phyloP scores from a whole-genome alignment of 2,329 filamentous ascomycete species.

The Fusarium lateritium region DNA sequence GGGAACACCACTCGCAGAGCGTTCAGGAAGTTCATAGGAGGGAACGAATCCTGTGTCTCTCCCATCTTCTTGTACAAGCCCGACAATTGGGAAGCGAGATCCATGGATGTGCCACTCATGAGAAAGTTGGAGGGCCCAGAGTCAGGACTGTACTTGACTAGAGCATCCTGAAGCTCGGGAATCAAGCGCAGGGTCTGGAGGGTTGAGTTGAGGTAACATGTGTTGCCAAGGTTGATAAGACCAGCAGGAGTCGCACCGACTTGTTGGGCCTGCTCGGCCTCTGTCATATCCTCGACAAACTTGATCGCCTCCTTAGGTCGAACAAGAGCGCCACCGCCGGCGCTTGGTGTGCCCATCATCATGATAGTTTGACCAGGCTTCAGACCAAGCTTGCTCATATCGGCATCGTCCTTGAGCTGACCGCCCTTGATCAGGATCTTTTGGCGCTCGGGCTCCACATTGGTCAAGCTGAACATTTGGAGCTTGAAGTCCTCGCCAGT shows the following conservation, averaged over 20 bases:
- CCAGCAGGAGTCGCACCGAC: constrained; percentile 90
- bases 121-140: constrained; percentile 61
- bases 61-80: constrained; percentile 92
- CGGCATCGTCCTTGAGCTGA: constrained; percentile 95
- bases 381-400: constrained; percentile 85
- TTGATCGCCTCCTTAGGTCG: constrained; percentile 86
- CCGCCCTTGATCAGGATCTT: constrained; percentile 96
- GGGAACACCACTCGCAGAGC: constrained; percentile 85
- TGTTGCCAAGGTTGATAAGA: constrained; percentile 93
- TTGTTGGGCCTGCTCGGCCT: constrained; percentile 87
- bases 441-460: constrained; percentile 95
- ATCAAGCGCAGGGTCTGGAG: constrained; percentile 91
- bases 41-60: constrained; percentile 88
- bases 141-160: constrained; percentile 69
- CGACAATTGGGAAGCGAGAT: constrained; percentile 83
- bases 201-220: constrained; percentile 98
- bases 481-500: constrained; percentile 96
- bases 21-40: constrained; percentile 85
- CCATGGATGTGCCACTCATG: constrained; percentile 62
- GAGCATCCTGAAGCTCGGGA: constrained; percentile 88
- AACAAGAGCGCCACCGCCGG: constrained; percentile 71
- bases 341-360: constrained; percentile 94
- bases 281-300: constrained; percentile 98
- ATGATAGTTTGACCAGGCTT: constrained; percentile 91
- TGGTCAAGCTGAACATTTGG: constrained; percentile 94